These are phyloP conservation scores for Aechmea fasciata DNA, from an alignment of 176 grass and related monocot genomes.

Conservation along the genomic window DNA sequence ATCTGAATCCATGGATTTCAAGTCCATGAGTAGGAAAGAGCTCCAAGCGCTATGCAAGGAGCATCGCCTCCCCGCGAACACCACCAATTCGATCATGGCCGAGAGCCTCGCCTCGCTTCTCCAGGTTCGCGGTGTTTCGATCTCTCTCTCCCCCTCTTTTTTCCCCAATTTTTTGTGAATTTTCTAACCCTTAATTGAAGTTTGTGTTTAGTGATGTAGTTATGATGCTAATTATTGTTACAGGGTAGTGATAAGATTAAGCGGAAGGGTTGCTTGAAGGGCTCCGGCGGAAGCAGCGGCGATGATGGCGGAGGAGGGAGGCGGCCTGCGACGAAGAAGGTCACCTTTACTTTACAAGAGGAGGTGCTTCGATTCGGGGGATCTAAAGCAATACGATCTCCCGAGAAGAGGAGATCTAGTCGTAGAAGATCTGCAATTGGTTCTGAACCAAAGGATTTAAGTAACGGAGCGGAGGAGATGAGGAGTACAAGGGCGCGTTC, in stretches of 20 bases:
- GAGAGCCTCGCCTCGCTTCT: slow-evolving; percentile 21
- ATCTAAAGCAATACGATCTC: slow-evolving; percentile 1
- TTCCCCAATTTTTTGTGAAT: too few species aligned
- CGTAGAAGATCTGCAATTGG: slow-evolving; percentile 15
- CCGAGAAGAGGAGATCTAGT: slow-evolving; percentile 9
- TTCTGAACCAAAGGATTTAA: neutral
- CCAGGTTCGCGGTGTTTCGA: slow-evolving; percentile 16
- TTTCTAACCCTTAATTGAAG: neutral
- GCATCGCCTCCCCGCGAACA: slow-evolving; percentile 30
- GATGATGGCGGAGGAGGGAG: neutral
- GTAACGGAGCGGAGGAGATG: neutral
- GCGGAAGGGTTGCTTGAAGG: slow-evolving; percentile 38
- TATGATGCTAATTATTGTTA: neutral
- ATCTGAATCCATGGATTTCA: slow-evolving; percentile 27
- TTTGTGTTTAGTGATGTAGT: neutral
- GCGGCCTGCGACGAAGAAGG: slow-evolving; percentile 28
- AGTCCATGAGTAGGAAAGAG: slow-evolving; percentile 31
- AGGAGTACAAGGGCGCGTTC: slow-evolving; percentile 23
- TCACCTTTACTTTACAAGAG: slow-evolving; percentile 23
- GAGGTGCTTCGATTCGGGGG: neutral
- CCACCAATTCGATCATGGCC: slow-evolving; percentile 29
- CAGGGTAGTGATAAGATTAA: neutral
- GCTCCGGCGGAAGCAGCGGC: slow-evolving; percentile 4
- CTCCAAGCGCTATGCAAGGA: slow-evolving; percentile 49
- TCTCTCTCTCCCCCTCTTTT: too few species aligned